Conservation (phyloP, 768 basidiomycete species). For the Mycena crocata region DNA sequence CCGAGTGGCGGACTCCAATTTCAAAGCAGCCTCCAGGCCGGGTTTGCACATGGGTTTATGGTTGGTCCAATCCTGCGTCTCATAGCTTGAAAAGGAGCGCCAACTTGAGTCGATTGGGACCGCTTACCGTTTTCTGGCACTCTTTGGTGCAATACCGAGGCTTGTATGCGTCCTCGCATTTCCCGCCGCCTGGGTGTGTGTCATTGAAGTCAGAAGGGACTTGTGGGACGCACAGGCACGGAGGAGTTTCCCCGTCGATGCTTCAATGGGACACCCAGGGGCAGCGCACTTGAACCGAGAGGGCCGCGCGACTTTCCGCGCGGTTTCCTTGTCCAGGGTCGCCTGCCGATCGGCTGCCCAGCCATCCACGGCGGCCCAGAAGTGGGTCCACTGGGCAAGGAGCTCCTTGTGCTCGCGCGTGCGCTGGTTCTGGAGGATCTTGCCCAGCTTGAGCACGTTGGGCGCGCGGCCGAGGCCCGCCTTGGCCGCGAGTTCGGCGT, state of each 20-base stretch:
- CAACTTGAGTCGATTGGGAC: neutral
- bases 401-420: constrained; percentile 1
- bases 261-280: constrained; percentile 7
- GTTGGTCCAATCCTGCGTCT: constrained; percentile 12
- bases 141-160: constrained; percentile 18
- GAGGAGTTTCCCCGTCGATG: constrained; percentile 9
- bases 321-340: constrained; percentile 5
- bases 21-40: constrained; percentile 1
- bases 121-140: constrained; percentile 1
- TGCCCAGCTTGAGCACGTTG: constrained; percentile 10
- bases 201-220: neutral
- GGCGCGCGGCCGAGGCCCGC: neutral
- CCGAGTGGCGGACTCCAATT: neutral
- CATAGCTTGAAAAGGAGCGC: neutral
- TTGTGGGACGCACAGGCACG: constrained; percentile 9
- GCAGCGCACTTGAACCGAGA: constrained; percentile 17
- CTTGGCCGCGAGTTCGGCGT: neutral
- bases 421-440: neutral
- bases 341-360: constrained; percentile 7
- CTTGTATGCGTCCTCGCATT: constrained; percentile 17
- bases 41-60: constrained; percentile 13
- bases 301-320: neutral
- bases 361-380: constrained; percentile 12
- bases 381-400: neutral
- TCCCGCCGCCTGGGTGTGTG: constrained; percentile 3